A percentile compares a stretch with the other conserved stretches of the same genome.
Evolutionary conservation across 169 alveolate species (phyloP).

Genomic region (Cryptosporidium felis): DNA sequence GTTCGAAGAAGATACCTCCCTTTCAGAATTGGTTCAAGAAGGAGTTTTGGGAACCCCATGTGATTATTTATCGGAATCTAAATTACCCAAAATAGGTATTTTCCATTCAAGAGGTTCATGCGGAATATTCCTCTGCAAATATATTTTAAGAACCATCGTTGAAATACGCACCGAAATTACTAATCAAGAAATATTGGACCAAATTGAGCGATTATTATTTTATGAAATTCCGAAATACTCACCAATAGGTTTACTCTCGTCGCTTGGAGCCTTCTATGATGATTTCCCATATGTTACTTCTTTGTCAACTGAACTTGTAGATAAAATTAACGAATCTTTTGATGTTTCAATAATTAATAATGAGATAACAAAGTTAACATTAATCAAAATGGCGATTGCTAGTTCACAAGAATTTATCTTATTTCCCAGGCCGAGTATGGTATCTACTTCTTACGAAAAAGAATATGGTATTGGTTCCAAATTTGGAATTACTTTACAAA

Average conservation of each 20-base stretch:
- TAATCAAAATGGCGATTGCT: slow-evolving; percentile 6
- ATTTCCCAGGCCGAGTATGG: not conserved
- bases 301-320: not conserved
- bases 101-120: slow-evolving; percentile 39
- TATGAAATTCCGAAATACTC: slow-evolving; percentile 54
- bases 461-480: slow-evolving; percentile 44
- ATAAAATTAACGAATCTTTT: slow-evolving; percentile 10
- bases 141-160: not conserved
- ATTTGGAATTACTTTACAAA: slow-evolving; percentile 18
- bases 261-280: slow-evolving; percentile 35
- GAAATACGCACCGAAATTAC: not conserved
- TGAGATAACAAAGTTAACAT: not conserved
- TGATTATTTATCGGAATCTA: not conserved
- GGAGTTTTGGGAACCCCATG: slow-evolving; percentile 44
- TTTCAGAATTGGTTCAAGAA: slow-evolving; percentile 15
- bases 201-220: slow-evolving; percentile 7
- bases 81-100: slow-evolving; percentile 15
- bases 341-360: slow-evolving; percentile 1
- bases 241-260: slow-evolving; percentile 40
- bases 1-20: not conserved
- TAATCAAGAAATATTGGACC: slow-evolving; percentile 12
- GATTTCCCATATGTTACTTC: not conserved
- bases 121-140: slow-evolving; percentile 28
- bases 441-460: slow-evolving; percentile 23
- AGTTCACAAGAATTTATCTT: slow-evolving; percentile 32